Conservation (phyloP, 1,284 basidiomycete genomes). For the Mycena citricolor region DNA sequence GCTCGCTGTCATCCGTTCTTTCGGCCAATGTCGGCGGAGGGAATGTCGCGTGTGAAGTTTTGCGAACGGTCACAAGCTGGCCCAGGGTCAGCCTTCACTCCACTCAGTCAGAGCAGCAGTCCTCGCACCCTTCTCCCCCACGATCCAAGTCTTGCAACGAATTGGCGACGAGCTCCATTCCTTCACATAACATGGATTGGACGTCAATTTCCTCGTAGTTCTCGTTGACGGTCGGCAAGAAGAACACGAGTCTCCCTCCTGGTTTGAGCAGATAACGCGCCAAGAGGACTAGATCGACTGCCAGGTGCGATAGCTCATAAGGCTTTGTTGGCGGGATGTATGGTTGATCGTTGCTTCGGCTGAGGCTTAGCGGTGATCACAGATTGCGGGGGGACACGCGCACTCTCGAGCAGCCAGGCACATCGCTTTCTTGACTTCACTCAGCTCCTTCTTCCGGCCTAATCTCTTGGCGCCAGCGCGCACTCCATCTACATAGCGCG, state of each 20-base stretch:
- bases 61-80: conserved; percentile 88
- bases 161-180: conserved; percentile 87
- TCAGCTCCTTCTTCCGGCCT: conserved; percentile 66
- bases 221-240: conserved; percentile 89
- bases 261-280: conserved; percentile 86
- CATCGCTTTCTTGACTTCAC: conserved; percentile 38
- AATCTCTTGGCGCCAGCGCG: conserved; percentile 94
- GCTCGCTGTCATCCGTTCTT: conserved; percentile 29
- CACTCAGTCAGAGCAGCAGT: not conserved
- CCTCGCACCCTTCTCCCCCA: conserved; percentile 86
- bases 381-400: conserved; percentile 23
- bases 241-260: conserved; percentile 90
- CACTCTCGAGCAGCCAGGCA: conserved; percentile 42
- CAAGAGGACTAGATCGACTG: conserved; percentile 79
- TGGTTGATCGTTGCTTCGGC: conserved; percentile 47
- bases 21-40: conserved; percentile 51
- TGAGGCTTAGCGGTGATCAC: not conserved
- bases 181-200: conserved; percentile 69
- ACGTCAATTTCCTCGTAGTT: conserved; percentile 89
- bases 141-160: conserved; percentile 90
- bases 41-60: conserved; percentile 52
- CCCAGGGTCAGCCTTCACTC: not conserved
- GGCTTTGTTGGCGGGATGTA: conserved; percentile 89
- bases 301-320: conserved; percentile 89
- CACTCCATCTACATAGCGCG: conserved; percentile 71